These are phyloP conservation scores for Wickerhamomyces kurtzmanii DNA, from an alignment of 805 yeast genomes.

Conservation along the genomic window DNA sequence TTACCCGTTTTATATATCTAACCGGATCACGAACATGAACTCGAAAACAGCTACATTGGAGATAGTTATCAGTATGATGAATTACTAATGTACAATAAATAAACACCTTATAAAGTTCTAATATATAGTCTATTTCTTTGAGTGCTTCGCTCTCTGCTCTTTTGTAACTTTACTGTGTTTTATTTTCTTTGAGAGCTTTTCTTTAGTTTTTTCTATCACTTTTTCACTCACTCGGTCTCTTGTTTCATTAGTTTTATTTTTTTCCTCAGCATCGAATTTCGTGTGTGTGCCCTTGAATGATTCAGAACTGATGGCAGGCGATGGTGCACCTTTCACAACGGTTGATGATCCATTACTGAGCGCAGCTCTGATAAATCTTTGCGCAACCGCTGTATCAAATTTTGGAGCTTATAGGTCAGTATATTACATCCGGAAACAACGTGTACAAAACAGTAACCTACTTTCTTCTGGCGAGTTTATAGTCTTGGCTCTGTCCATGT, in stretches of 20 bases:
- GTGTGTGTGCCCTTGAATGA: slow-evolving; percentile 48
- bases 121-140: not conserved
- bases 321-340: slow-evolving; percentile 11
- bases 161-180: slow-evolving; percentile 1
- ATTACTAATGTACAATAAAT: no score
- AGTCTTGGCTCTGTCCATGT: slow-evolving; percentile 44
- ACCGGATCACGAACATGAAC: no score
- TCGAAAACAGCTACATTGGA: no score
- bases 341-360: slow-evolving; percentile 22
- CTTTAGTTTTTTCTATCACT: slow-evolving; percentile 1
- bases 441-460: not conserved
- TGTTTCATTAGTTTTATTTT: slow-evolving; percentile 5
- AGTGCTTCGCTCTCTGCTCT: not conserved
- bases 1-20: no score
- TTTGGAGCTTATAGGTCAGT: slow-evolving; percentile 1
- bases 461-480: slow-evolving; percentile 13
- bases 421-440: no score
- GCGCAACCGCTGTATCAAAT: slow-evolving; percentile 30
- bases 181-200: slow-evolving; percentile 5
- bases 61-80: no score
- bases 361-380: slow-evolving; percentile 34
- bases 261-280: slow-evolving; percentile 25
- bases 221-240: slow-evolving; percentile 2
- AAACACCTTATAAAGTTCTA: no score
- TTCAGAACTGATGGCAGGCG: slow-evolving; percentile 42